Evolutionary conservation across 2,329 filamentous ascomycete species (phyloP).

Genomic region (Colletotrichum higginsianum): DNA sequence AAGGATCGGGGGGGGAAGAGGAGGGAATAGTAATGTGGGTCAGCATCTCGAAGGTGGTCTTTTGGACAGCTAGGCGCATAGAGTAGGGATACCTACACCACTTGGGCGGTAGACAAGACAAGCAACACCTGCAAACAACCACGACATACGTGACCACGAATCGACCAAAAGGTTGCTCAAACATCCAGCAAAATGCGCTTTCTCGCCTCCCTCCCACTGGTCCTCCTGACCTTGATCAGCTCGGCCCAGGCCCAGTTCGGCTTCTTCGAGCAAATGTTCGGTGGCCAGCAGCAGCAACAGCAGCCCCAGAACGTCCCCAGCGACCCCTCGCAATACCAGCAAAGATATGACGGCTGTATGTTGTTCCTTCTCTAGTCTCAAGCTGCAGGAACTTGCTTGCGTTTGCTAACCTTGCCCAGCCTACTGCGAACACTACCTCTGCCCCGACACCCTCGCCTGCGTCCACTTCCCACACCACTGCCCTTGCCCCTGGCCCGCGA

Average conservation of each 20-base stretch:
- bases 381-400: not conserved
- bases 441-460: conserved; percentile 93
- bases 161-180: not conserved
- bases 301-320: conserved; percentile 81
- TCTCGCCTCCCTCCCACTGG: conserved; percentile 50
- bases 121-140: not conserved
- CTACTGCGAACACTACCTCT: conserved; percentile 94
- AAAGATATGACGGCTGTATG: conserved; percentile 77
- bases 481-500: conserved; percentile 84
- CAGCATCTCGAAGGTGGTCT: conserved; percentile 21
- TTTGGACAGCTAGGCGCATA: conserved; percentile 37
- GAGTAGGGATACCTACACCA: no score
- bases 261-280: conserved; percentile 99
- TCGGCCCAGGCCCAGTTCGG: conserved; percentile 85
- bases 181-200: conserved; percentile 51
- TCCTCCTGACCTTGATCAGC: conserved; percentile 72
- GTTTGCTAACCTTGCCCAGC: conserved; percentile 61
- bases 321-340: conserved; percentile 85
- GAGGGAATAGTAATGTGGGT: not conserved
- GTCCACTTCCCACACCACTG: conserved; percentile 98
- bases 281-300: conserved; percentile 67
- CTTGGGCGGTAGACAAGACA: not conserved
- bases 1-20: conserved; percentile 13
- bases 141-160: not conserved
- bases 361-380: not conserved